Base-by-base conservation (phyloP, 202 grass and related monocot genomes). In the Eragrostis tef region DNA sequence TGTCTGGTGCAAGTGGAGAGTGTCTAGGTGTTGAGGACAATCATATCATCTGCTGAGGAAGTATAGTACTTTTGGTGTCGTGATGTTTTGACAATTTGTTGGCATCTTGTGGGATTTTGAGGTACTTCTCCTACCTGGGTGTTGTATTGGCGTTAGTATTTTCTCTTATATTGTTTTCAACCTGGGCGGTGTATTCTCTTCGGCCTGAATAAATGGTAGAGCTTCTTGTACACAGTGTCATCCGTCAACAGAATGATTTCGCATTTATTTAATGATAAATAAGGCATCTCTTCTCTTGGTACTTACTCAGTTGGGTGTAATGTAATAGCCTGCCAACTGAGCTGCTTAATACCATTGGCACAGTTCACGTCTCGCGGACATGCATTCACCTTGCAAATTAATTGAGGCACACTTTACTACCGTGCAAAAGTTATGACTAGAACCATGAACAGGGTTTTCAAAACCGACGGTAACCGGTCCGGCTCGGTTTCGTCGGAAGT, bases 291-390 rank as follows among this genome's bases (percentile, higher is more conserved):
- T 77, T 62, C 31, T 64, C 43, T 50, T 49, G 46, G 27, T 64
- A 64, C 42, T 67, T 70, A 53, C 26, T 63, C 26, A 43, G 11
- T 21, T 59, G 41, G 29, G 43, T 16, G 70, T 65, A 83, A 51
- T 58, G 79, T 60, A 77, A 66, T 65, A 39, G 44, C 6, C 46
- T 74, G 74, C 75, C 63, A 80, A 78, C 34, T 84, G 53, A 84
- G 53, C 19, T 84, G 62, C 50, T 71, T 74, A 69, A 79, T 16
- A 22, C 60, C 61, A 52, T 68, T 31, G 46, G 61, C 39, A 80
- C 27, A 56, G 59, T 4, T 63, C 74, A 71, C 31, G 59, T 66
- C n/a, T 68, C 75, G 74, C 46, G 19, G 70, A 31, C 58, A 79
- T n/a, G 47, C 67, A 73, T 74, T 88, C 69, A 79, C 53, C 49